Evolutionary conservation across 495 filamentous ascomycete species (phyloP).

Genomic region (Hyaloscypha hepaticicola): DNA sequence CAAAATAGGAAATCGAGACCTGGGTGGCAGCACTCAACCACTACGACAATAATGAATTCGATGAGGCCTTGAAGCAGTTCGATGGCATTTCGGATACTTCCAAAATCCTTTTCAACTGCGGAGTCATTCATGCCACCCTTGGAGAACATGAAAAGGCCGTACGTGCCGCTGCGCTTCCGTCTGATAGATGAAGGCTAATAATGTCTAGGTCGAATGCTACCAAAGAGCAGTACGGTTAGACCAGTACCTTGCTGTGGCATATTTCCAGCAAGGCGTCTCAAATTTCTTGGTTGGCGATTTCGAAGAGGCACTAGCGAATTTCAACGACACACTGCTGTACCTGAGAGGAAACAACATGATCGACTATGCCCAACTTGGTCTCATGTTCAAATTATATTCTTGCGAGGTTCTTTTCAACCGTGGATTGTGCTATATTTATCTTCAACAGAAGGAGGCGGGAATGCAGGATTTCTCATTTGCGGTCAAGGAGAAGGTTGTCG

Average conservation of each 20-base stretch:
- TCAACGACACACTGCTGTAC: constrained; percentile 96
- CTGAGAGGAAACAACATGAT: constrained; percentile 95
- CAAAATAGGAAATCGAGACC: constrained; percentile 88
- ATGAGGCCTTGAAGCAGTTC: constrained; percentile 78
- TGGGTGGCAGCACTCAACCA: constrained; percentile 90
- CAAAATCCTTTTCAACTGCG: constrained; percentile 98
- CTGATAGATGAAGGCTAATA: constrained; percentile 14
- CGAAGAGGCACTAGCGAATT: constrained; percentile 95
- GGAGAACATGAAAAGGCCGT: constrained; percentile 95
- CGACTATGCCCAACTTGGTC: constrained; percentile 95
- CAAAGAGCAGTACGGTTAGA: constrained; percentile 86
- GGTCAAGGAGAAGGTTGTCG: constrained; percentile 91
- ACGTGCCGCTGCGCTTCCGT: constrained; percentile 39
- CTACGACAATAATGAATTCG: constrained; percentile 97
- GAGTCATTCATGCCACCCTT: constrained; percentile 96
- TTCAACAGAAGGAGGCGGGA: constrained; percentile 84
- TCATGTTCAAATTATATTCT: constrained; percentile 94
- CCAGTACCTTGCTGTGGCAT: constrained; percentile 94
- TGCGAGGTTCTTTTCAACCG: constrained; percentile 99
- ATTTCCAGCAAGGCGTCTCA: constrained; percentile 98
- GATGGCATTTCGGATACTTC: constrained; percentile 90
- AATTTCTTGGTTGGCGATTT: constrained; percentile 98
- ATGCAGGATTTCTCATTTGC: constrained; percentile 90
- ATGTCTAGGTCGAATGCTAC: constrained; percentile 82
- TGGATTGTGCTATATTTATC: constrained; percentile 95